Percentiles rank a stretch among this genome's conserved stretches.
Evolutionary conservation across 768 basidiomycete genomes (phyloP).

Genomic region (Pisolithus orientalis): DNA sequence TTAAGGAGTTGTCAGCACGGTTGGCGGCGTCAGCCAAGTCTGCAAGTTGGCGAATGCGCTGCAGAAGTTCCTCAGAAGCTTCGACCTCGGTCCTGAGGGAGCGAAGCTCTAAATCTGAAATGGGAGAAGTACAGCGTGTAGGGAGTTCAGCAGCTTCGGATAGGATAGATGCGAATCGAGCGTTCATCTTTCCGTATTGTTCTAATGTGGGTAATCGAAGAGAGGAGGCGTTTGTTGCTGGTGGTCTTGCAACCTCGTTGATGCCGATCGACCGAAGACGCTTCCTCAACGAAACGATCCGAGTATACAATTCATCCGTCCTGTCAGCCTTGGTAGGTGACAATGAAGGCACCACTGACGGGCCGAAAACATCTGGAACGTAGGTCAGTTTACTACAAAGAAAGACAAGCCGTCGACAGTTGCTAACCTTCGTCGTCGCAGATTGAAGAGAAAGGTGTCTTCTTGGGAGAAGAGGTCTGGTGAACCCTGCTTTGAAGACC

Average conservation of each 20-base stretch:
- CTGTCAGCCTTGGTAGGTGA: slow-evolving; percentile 32
- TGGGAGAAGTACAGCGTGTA: slow-evolving; percentile 29
- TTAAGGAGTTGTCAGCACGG: slow-evolving; percentile 67
- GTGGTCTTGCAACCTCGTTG: slow-evolving; percentile 45
- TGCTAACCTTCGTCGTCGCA: slow-evolving; percentile 20
- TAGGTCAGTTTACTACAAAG: slow-evolving; percentile 2
- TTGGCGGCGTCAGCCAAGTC: slow-evolving; percentile 44
- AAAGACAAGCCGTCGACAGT: neutral
- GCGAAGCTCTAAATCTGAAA: slow-evolving; percentile 51
- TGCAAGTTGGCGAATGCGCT: slow-evolving; percentile 48
- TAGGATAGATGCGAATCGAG: slow-evolving; percentile 39
- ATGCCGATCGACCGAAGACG: slow-evolving; percentile 57
- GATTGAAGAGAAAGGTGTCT: slow-evolving; percentile 2
- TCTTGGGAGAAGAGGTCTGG: neutral
- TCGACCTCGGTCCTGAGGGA: slow-evolving; percentile 58
- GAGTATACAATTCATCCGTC: slow-evolving; percentile 40
- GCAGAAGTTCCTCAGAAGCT: slow-evolving; percentile 41
- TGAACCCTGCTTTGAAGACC: neutral
- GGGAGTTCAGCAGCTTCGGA: slow-evolving; percentile 46
- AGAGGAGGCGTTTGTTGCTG: slow-evolving; percentile 24
- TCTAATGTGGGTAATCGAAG: slow-evolving; percentile 46
- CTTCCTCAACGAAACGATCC: slow-evolving; percentile 50
- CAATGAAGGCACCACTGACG: slow-evolving; percentile 31
- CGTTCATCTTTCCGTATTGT: slow-evolving; percentile 41
- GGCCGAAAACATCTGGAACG: slow-evolving; percentile 53